A percentile compares a stretch with the other conserved stretches of the same genome.
Conservation (phyloP, 805 yeast genomes). For the Kodamaea lidongshanica region DNA sequence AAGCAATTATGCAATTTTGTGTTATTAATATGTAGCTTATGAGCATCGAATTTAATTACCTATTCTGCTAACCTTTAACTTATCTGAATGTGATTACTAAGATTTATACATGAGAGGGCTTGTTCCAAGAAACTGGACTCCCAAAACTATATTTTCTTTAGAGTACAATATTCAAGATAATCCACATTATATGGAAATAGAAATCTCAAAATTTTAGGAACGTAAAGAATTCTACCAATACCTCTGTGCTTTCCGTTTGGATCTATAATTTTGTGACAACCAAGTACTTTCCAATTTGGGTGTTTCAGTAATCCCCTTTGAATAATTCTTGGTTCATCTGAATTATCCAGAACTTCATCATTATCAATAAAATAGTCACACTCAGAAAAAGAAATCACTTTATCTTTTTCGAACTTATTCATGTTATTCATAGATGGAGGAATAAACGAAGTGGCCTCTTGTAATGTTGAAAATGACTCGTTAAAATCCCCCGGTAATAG, state of each 20-base stretch:
- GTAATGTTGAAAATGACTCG: conserved; percentile 29
- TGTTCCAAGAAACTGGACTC: too few species aligned
- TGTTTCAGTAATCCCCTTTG: conserved; percentile 11
- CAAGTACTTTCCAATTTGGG: conserved; percentile 42
- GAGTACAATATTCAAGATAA: conserved; percentile 48
- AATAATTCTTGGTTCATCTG: conserved; percentile 32
- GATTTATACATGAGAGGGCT: too few species aligned
- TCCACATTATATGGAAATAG: conserved; percentile 30
- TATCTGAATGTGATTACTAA: too few species aligned
- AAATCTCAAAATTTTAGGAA: conserved; percentile 34
- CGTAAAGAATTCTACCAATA: conserved; percentile 46
- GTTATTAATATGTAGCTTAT: too few species aligned
- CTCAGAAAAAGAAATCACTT: conserved; percentile 39
- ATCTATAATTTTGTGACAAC: conserved; percentile 48
- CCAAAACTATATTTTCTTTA: conserved; percentile 14
- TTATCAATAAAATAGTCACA: conserved; percentile 76
- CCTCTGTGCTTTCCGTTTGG: conserved; percentile 48
- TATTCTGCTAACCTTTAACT: too few species aligned
- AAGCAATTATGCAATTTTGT: too few species aligned
- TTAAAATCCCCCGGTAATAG: conserved; percentile 80
- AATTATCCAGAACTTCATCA: conserved; percentile 36
- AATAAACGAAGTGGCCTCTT: conserved; percentile 34
- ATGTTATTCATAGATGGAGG: conserved; percentile 72
- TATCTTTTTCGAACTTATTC: conserved; percentile 58
- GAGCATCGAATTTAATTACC: too few species aligned